Percentiles rank a stretch among this genome's conserved stretches.
Conservation (phyloP, 192 early-diverging fungal genomes). For the Chytriomyces confervae region DNA sequence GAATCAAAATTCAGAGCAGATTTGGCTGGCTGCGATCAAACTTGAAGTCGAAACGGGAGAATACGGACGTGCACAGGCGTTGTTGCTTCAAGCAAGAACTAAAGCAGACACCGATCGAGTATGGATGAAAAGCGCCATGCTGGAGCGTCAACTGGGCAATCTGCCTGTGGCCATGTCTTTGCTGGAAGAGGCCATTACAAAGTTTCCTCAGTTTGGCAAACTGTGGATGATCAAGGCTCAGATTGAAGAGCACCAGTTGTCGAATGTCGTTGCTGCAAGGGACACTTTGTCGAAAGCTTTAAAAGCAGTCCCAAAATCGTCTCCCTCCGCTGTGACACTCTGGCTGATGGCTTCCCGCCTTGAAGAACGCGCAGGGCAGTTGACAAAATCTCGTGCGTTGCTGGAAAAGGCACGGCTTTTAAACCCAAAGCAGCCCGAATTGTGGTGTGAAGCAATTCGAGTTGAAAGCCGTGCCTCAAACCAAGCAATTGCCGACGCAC, state of each 20-base stretch:
- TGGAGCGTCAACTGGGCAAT: constrained; percentile 79
- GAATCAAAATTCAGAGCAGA: constrained; percentile 89
- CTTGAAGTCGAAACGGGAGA: constrained; percentile 90
- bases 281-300: constrained; percentile 75
- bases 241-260: constrained; percentile 68
- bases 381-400: constrained; percentile 78
- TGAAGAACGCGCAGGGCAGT: constrained; percentile 71
- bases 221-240: constrained; percentile 95
- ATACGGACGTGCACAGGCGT: constrained; percentile 72
- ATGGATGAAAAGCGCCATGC: constrained; percentile 93
- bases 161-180: constrained; percentile 70
- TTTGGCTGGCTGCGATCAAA: constrained; percentile 95
- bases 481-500: constrained; percentile 68
- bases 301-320: constrained; percentile 75
- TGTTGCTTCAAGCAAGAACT: constrained; percentile 78
- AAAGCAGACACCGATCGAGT: constrained; percentile 78
- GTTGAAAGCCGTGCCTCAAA: constrained; percentile 80
- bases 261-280: constrained; percentile 67
- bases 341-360: constrained; percentile 84
- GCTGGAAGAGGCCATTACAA: constrained; percentile 65
- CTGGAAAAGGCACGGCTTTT: constrained; percentile 85
- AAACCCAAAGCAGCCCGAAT: constrained; percentile 76
- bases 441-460: constrained; percentile 87
- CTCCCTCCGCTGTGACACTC: constrained; percentile 57
- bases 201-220: constrained; percentile 82